These are phyloP conservation scores for Trypanosoma brucei DNA, from an alignment of 208 protist genomes.

Conservation along the genomic window DNA sequence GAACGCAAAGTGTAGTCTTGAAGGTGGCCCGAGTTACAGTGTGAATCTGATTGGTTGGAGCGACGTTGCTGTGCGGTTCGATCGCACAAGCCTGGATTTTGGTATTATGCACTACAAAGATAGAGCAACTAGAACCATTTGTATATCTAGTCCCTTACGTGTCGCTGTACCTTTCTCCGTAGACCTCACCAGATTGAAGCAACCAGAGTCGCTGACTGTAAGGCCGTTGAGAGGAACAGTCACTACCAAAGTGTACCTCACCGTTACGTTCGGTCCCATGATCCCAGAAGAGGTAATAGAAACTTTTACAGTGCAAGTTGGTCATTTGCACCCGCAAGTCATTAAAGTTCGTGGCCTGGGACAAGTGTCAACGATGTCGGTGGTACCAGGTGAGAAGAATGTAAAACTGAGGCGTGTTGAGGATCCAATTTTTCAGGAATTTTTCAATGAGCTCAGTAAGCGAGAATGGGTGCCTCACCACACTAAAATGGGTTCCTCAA, in stretches of 20 bases:
- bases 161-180: constrained; percentile 85
- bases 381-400: constrained; percentile 29
- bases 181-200: constrained; percentile 38
- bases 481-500: constrained; percentile 15
- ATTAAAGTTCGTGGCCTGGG: constrained; percentile 77
- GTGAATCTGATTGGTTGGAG: constrained; percentile 78
- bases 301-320: constrained; percentile 80
- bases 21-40: constrained; percentile 87
- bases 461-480: constrained; percentile 32
- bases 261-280: constrained; percentile 72
- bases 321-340: constrained; percentile 90
- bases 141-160: constrained; percentile 86
- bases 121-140: constrained; percentile 59
- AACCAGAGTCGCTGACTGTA: constrained; percentile 61
- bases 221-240: constrained; percentile 69
- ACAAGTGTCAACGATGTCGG: constrained; percentile 51
- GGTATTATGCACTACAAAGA: constrained; percentile 79
- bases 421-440: constrained; percentile 11
- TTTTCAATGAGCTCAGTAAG: constrained; percentile 14
- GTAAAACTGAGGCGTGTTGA: constrained; percentile 18
- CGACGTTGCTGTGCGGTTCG: constrained; percentile 72
- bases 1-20: constrained; percentile 86
- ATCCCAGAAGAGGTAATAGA: constrained; percentile 86
- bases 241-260: constrained; percentile 61
- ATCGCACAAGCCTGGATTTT: constrained; percentile 88